Percentiles rank a stretch among this genome's conserved stretches.
These are phyloP conservation scores for Combretum micranthum DNA, from an alignment of 345 rosid species.

Conservation along the genomic window DNA sequence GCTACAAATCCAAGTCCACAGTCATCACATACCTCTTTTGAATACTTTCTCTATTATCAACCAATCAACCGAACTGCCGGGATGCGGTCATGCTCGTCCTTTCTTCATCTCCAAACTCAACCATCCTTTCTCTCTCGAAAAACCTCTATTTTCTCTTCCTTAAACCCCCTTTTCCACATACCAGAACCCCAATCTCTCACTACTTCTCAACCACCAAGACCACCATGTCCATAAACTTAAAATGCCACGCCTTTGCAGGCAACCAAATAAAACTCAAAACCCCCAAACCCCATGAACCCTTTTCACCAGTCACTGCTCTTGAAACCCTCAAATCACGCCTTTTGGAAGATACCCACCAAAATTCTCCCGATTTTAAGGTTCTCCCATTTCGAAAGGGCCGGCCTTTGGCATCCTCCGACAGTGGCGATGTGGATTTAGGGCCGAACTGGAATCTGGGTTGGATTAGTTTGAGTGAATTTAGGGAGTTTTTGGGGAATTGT, in stretches of 20 bases:
- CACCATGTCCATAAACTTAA: slow-evolving; percentile 57
- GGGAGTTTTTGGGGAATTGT: slow-evolving; percentile 24
- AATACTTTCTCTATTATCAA: background rate
- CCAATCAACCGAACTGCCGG: background rate
- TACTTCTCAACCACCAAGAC: slow-evolving; percentile 10
- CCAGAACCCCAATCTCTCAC: slow-evolving; percentile 8
- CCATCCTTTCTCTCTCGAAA: slow-evolving; percentile 1
- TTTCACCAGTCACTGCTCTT: slow-evolving; percentile 55
- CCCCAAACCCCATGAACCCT: slow-evolving; percentile 48
- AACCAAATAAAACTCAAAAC: slow-evolving; percentile 53
- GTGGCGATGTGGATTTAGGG: slow-evolving; percentile 25
- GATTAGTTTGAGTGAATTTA: slow-evolving; percentile 63
- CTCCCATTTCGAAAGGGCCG: slow-evolving; percentile 76
- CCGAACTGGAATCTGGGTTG: slow-evolving; percentile 79
- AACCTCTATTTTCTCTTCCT: background rate
- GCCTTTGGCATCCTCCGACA: slow-evolving; percentile 53
- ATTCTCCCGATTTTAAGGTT: slow-evolving; percentile 57
- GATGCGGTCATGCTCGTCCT: slow-evolving; percentile 1
- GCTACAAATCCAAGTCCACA: background rate
- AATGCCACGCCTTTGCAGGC: slow-evolving; percentile 79
- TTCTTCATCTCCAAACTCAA: slow-evolving; percentile 9
- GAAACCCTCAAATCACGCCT: slow-evolving; percentile 57
- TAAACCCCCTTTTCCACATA: slow-evolving; percentile 16
- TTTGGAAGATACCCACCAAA: slow-evolving; percentile 28
- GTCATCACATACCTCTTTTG: background rate